phyloP scores from a whole-genome alignment of 2,329 filamentous ascomycete species.

The Colletotrichum graminicola region DNA sequence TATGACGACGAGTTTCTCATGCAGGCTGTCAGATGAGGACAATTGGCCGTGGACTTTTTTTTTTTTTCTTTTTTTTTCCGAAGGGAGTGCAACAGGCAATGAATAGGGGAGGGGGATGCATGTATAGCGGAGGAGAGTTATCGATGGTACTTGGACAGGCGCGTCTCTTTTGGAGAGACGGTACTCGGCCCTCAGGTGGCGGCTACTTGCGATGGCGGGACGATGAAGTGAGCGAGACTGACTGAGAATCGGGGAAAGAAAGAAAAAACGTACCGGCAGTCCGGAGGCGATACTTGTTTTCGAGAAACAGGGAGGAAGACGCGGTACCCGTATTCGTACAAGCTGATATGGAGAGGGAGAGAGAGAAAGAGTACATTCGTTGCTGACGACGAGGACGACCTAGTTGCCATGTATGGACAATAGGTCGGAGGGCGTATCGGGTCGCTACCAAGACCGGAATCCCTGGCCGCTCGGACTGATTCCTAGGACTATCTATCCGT shows the following conservation, averaged over 20 bases:
- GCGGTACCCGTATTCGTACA: not conserved
- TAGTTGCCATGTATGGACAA: slow-evolving; percentile 20
- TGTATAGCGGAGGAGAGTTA: not conserved
- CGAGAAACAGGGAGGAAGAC: not conserved
- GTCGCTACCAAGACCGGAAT: slow-evolving; percentile 6
- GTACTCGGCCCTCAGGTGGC: slow-evolving; percentile 3
- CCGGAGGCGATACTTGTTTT: slow-evolving; percentile 5
- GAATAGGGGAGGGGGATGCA: slow-evolving; percentile 13
- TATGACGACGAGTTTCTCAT: slow-evolving; percentile 17
- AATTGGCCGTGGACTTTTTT: slow-evolving; percentile 26
- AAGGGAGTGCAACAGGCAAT: slow-evolving; percentile 20
- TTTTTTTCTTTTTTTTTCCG: not conserved
- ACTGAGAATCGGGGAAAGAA: not conserved
- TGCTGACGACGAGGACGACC: slow-evolving; percentile 14
- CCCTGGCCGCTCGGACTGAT: not conserved
- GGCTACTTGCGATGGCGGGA: slow-evolving; percentile 24
- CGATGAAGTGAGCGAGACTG: slow-evolving; percentile 1
- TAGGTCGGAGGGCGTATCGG: slow-evolving; percentile 1
- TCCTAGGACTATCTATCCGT: too few relatives aligned
- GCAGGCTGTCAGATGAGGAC: slow-evolving; percentile 21
- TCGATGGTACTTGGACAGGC: not conserved
- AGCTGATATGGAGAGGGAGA: not conserved
- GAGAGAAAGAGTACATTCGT: not conserved
- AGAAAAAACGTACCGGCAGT: not conserved
- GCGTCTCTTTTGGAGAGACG: not conserved